Conservation (phyloP, 345 rosid species). For the Euclidium syriacum region DNA sequence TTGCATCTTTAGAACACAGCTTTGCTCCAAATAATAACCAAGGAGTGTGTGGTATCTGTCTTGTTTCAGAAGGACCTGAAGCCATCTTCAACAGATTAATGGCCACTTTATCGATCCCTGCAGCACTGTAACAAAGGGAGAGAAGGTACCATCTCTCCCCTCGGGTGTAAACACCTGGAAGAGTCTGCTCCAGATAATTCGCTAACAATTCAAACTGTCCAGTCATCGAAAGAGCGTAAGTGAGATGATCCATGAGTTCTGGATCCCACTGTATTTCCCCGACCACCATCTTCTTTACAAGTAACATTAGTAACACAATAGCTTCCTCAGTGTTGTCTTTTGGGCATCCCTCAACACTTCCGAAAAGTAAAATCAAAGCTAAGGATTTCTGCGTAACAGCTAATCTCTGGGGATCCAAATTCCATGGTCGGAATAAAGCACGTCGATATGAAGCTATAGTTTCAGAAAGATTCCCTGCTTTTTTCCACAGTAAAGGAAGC, state of each 20-base stretch:
- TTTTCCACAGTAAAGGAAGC: constrained; percentile 69
- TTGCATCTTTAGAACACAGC: constrained; percentile 63
- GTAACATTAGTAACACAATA: constrained; percentile 61
- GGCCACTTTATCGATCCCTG: constrained; percentile 62
- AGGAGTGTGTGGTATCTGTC: constrained; percentile 42
- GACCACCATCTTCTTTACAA: constrained; percentile 57
- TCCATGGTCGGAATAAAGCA: constrained; percentile 79
- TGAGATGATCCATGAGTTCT: constrained; percentile 79
- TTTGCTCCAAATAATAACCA: constrained; percentile 76
- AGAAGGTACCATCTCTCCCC: constrained; percentile 88
- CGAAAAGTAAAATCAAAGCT: constrained; percentile 68
- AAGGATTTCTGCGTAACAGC: constrained; percentile 74
- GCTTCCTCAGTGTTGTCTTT: constrained; percentile 74
- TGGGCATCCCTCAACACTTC: constrained; percentile 65
- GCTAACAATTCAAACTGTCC: constrained; percentile 70
- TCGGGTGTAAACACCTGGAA: constrained; percentile 64
- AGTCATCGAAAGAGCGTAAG: constrained; percentile 67
- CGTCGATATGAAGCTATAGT: constrained; percentile 68
- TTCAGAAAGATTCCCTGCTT: constrained; percentile 63
- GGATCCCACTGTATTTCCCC: constrained; percentile 77
- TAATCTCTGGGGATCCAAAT: constrained; percentile 66
- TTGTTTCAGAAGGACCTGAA: constrained; percentile 65
- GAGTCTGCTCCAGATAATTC: constrained; percentile 60
- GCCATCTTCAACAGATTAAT: constrained; percentile 67
- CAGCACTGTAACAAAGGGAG: constrained; percentile 82